These are phyloP conservation scores for Kurtzmaniella cleridarum DNA, from an alignment of 805 yeast species.

Conservation along the genomic window DNA sequence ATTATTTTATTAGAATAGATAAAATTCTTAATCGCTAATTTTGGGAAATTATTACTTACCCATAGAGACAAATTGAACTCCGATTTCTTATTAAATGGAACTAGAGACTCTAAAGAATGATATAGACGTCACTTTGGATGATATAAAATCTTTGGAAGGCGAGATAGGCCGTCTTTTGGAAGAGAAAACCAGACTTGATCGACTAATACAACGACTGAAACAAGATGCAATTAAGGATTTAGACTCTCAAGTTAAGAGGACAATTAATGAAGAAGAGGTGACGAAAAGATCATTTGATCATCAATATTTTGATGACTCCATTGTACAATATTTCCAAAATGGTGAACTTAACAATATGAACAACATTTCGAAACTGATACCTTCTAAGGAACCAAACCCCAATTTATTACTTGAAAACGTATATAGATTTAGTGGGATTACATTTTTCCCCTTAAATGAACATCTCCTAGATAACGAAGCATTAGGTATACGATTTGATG, in stretches of 20 bases:
- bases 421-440: slow-evolving; percentile 43
- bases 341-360: neutral
- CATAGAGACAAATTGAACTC: neutral
- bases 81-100: neutral
- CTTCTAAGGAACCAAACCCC: slow-evolving; percentile 1
- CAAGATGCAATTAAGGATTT: neutral
- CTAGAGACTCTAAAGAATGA: slow-evolving; percentile 6
- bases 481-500: slow-evolving; percentile 49
- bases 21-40: slow-evolving; percentile 1
- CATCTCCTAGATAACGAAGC: slow-evolving; percentile 24
- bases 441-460: slow-evolving; percentile 46
- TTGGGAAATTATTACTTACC: too few relatives aligned
- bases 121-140: slow-evolving; percentile 13
- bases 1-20: too few relatives aligned
- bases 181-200: slow-evolving; percentile 8
- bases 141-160: slow-evolving; percentile 13
- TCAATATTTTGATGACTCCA: slow-evolving; percentile 24
- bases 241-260: neutral
- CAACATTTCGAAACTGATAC: neutral
- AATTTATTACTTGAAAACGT: slow-evolving; percentile 36
- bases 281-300: slow-evolving; percentile 16
- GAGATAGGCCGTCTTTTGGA: slow-evolving; percentile 13
- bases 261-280: neutral
- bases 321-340: slow-evolving; percentile 16
- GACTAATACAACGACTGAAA: slow-evolving; percentile 9